Base-by-base conservation (phyloP, 179 eudicot species). In the Carnegiea gigantea region DNA sequence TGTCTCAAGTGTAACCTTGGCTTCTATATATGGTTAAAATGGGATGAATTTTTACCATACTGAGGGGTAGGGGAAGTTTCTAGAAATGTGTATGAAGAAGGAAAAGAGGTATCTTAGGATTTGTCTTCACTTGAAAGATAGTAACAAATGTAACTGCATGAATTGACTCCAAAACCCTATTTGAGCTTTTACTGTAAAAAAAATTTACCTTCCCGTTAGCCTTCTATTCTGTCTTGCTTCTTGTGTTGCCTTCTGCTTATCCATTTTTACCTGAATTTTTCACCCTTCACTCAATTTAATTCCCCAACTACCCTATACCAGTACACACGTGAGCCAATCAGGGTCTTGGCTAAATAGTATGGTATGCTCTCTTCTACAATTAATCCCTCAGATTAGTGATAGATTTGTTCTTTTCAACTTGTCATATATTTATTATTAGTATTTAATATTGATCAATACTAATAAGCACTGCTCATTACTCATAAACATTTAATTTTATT, bases 71-170 rank as follows among this genome's bases (percentile, higher is more conserved):
- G 44, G 76, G 80, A 82, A 84, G 86, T 82, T 84, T 87, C 85
- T 82, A 87, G 88, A 87, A 87, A 82, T 53, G 80, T 87, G 80
- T 72, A 65, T 49, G 67, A 67, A 59, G 57, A 77, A 49, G 85
- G 87, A 82, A 87, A 86, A 36, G 72, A 75, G 86, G 86, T 76
- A 83, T 87, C 88, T 87, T 81, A 76, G 86, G 75, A 83, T 81
- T 83, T 87, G 88, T 85, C 84, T 85, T 82, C 77, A 79, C 87
- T 62, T 83, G 76, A 71, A 80, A 70, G 51, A 70, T 68, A 48
- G 57, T 78, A 81, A 70, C 18, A 12, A 72, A 44, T n/a, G 23
- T 62, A n/a, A 64, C 49, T 73, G 79, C 79, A 73, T 70, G 4
- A 77, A 77, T 80, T 80, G 79, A 84, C 86, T 74, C 59, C 18